Base-by-base conservation (phyloP, 768 basidiomycete genomes). In the Kwoniella sp. region DNA sequence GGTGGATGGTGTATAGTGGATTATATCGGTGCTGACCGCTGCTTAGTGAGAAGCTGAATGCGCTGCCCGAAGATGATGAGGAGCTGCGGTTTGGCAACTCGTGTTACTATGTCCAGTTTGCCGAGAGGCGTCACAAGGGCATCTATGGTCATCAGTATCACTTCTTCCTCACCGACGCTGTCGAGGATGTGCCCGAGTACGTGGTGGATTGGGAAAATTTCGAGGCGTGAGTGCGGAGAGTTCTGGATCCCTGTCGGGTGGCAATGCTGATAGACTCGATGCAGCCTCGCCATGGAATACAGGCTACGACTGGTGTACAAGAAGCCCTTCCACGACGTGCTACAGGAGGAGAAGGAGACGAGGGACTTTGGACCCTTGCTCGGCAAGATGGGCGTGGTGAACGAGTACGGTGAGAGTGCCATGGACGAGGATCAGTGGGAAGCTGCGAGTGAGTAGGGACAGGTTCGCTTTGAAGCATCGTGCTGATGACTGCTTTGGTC, bases 371-470 rank as follows among this genome's bases (percentile, higher is more conserved):
- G 82, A 17, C 80, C 83, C n/a, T 78, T 98, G 15, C 78, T 98
- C 76, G 78, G 85, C 52, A 80, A 83, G 61, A 99, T 99, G 95
- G 87, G 84, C 57, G 95, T 99, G 25, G 82, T 95, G 36, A 86
- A 95, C 67, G 76, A 78, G 15, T 80, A 85, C 34, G 90, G 91
- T 1, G 86, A 86, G 76, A 92, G 88, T 66, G 77, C 87, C 46
- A 95, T 98, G 88, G 83, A 91, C 59, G 86, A 87, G 60, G 86
- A 88, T 62, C 92, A 98, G 75, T 95, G 93, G 89, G 91, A 96
- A 67, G 93, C 93, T 57, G 91, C 90, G n/a, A 96, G 95, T 96
- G 75, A 76, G 90, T 82, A 11, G 12, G 36, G n/a, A n/a, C n/a
- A n/a, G n/a, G n/a, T n/a, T n/a, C 28, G 15, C 4, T 6, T 15